Evolutionary conservation across 1,284 basidiomycete species (phyloP).

Genomic region (Melampsora occidentalis): DNA sequence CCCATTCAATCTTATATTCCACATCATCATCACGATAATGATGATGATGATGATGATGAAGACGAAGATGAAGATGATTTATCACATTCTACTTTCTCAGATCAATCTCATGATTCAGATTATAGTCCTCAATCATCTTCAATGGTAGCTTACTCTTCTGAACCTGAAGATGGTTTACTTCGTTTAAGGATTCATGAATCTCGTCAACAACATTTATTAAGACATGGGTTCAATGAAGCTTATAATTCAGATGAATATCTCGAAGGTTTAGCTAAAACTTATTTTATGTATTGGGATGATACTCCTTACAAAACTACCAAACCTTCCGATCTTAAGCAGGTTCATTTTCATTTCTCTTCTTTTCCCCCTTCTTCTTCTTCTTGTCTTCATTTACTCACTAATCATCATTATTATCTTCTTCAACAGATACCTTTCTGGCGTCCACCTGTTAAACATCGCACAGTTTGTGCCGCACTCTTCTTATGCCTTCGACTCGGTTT

Average conservation of each 20-base stretch:
- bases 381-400: slow-evolving; percentile 8
- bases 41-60: neutral
- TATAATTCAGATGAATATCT: slow-evolving; percentile 24
- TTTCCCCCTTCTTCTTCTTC: neutral
- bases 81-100: neutral
- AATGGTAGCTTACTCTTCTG: neutral
- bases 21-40: neutral
- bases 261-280: slow-evolving; percentile 50
- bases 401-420: neutral
- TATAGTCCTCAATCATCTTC: neutral
- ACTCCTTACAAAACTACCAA: slow-evolving; percentile 46
- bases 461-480: slow-evolving; percentile 42
- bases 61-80: neutral
- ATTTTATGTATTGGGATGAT: slow-evolving; percentile 52
- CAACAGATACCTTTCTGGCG: slow-evolving; percentile 32
- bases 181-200: slow-evolving; percentile 24
- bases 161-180: slow-evolving; percentile 1
- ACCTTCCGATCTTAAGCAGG: slow-evolving; percentile 31
- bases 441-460: slow-evolving; percentile 32
- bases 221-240: slow-evolving; percentile 40
- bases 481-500: slow-evolving; percentile 38
- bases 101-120: slow-evolving; percentile 2
- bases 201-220: slow-evolving; percentile 28
- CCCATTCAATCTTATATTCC: slow-evolving; percentile 7
- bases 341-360: slow-evolving; percentile 8